Conservation (phyloP, 306 rosid species). For the Luffa aegyptiaca region DNA sequence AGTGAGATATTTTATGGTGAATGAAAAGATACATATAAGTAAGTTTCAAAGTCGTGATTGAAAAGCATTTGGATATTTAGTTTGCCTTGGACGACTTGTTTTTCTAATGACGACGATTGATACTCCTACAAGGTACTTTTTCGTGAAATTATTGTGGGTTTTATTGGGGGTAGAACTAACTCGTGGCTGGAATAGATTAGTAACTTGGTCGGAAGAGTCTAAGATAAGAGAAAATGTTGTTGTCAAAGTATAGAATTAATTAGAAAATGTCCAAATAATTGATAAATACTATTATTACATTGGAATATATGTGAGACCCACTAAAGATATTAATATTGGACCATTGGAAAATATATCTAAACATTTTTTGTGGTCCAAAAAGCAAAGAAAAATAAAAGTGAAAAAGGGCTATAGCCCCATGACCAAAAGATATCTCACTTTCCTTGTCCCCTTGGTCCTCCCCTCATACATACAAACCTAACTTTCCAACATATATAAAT, state of each 20-base stretch:
- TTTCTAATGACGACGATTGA: not conserved
- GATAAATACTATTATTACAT: not conserved
- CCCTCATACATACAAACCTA: not conserved
- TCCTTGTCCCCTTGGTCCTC: constrained; percentile 10
- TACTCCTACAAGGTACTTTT: too few species aligned
- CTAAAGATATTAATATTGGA: constrained; percentile 3
- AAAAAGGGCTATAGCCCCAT: not conserved
- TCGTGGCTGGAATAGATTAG: not conserved
- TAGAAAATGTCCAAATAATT: not conserved
- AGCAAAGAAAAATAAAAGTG: not conserved
- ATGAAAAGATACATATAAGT: not conserved
- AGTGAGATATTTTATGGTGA: not conserved
- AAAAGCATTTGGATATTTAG: not conserved
- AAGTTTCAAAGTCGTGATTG: too few species aligned
- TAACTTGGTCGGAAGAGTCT: not conserved
- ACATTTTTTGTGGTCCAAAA: constrained; percentile 9
- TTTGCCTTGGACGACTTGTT: not conserved
- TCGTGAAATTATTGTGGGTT: too few species aligned
- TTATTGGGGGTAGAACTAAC: too few species aligned
- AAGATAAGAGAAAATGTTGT: not conserved
- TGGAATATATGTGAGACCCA: constrained; percentile 7
- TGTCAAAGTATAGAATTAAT: not conserved
- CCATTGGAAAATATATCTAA: not conserved
- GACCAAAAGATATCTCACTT: constrained; percentile 10
- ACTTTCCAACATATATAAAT: not conserved